Percentiles rank a stretch among this genome's conserved stretches.
These are phyloP conservation scores for Globisporangium echinulatum DNA, from an alignment of 352 stramenopile species.

Conservation along the genomic window DNA sequence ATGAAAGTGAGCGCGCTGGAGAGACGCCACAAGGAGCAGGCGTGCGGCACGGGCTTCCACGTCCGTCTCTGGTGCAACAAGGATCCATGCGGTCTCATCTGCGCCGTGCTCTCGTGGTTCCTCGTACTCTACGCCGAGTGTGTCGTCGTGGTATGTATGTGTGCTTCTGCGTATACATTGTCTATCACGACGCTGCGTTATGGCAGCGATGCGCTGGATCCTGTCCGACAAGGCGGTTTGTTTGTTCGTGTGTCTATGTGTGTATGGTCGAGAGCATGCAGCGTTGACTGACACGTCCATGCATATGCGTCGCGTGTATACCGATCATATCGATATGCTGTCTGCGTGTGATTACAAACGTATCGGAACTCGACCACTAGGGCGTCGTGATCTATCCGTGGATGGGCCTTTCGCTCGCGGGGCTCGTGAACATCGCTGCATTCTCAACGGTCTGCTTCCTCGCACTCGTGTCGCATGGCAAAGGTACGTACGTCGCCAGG, in stretches of 20 bases:
- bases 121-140: conserved; percentile 90
- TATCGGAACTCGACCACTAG: conserved; percentile 16
- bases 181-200: not conserved
- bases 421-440: conserved; percentile 55
- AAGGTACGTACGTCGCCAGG: conserved; percentile 38
- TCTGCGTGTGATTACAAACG: not conserved
- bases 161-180: not conserved
- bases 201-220: no score
- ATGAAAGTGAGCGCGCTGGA: conserved; percentile 31
- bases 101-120: conserved; percentile 86
- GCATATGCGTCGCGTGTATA: not conserved
- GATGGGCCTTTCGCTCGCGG: conserved; percentile 72
- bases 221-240: not conserved
- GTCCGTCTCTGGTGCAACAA: conserved; percentile 87
- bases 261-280: not conserved
- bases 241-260: not conserved
- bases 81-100: conserved; percentile 89
- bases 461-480: conserved; percentile 91
- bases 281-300: not conserved
- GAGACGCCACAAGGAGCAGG: conserved; percentile 34
- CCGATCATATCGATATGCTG: not conserved
- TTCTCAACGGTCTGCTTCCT: conserved; percentile 82
- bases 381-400: conserved; percentile 88
- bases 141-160: conserved; percentile 62
- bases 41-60: conserved; percentile 77